These are phyloP conservation scores for Boeremia exigua DNA, from an alignment of 2,329 filamentous ascomycete genomes.

Conservation along the genomic window DNA sequence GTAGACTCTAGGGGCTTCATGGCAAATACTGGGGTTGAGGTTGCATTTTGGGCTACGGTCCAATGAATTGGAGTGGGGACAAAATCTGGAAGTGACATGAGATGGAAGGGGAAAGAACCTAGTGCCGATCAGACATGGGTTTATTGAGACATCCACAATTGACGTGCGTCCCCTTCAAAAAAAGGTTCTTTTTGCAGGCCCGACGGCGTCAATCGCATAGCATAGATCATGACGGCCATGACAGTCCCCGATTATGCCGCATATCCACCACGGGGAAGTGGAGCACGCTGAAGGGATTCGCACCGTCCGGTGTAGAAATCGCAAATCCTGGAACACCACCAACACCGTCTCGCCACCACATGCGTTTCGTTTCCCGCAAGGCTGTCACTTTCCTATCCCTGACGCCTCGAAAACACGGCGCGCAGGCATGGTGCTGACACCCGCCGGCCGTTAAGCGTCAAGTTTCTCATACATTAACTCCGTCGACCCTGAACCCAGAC, in stretches of 20 bases:
- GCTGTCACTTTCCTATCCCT: not conserved
- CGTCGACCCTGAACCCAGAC: constrained; percentile 4
- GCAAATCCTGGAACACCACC: constrained; percentile 16
- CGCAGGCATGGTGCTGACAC: not conserved
- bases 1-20: not conserved
- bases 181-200: not conserved
- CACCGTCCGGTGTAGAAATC: not conserved
- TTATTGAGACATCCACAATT: constrained; percentile 13
- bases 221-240: constrained; percentile 7
- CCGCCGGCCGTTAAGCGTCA: constrained; percentile 5
- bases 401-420: not conserved
- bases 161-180: not conserved
- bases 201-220: not conserved
- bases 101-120: constrained; percentile 9
- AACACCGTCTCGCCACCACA: constrained; percentile 2
- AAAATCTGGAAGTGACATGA: not conserved
- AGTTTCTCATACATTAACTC: constrained; percentile 4
- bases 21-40: not conserved
- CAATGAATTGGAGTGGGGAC: not conserved
- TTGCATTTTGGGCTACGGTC: not conserved
- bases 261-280: not conserved
- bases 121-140: constrained; percentile 18
- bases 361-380: constrained; percentile 13
- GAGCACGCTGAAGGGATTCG: not conserved
- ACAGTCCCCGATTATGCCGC: not conserved